Evolutionary conservation across 2,329 filamentous ascomycete genomes (phyloP).

Genomic region (Colletotrichum shisoi): DNA sequence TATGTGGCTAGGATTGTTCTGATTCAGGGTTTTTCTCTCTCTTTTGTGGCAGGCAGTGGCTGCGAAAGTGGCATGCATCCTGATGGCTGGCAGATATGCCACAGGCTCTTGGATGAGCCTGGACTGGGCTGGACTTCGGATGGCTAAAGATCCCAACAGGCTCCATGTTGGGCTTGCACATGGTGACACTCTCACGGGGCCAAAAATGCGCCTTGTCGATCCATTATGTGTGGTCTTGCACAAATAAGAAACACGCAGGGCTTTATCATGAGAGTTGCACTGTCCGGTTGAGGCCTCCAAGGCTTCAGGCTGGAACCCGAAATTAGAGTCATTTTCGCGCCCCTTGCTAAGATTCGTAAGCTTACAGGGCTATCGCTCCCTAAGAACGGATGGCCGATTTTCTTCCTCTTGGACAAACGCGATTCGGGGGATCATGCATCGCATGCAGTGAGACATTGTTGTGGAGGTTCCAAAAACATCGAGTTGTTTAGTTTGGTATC

Average conservation of each 20-base stretch:
- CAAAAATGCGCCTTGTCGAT: slow-evolving; percentile 3
- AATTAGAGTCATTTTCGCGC: slow-evolving; percentile 14
- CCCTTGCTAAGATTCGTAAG: slow-evolving; percentile 14
- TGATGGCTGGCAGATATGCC: slow-evolving; percentile 6
- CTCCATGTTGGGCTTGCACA: neutral
- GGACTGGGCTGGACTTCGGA: slow-evolving; percentile 10
- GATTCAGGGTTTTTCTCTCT: neutral
- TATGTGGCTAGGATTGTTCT: neutral
- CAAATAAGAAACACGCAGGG: neutral
- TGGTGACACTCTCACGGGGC: neutral
- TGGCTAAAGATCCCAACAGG: neutral
- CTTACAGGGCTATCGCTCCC: neutral
- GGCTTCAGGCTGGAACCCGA: neutral
- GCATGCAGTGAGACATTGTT: neutral
- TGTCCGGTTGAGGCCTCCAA: neutral
- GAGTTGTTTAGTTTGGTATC: slow-evolving; percentile 34
- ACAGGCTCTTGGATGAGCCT: neutral
- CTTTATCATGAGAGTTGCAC: slow-evolving; percentile 3
- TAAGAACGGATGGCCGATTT: neutral
- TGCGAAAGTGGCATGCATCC: slow-evolving; percentile 1
- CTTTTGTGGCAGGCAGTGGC: neutral
- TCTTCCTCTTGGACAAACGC: neutral
- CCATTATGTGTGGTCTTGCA: slow-evolving; percentile 13
- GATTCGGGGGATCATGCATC: neutral
- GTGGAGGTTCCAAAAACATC: slow-evolving; percentile 12